Base-by-base conservation (phyloP, 208 protist genomes). In the Herpetomonas samuelpessoai region DNA sequence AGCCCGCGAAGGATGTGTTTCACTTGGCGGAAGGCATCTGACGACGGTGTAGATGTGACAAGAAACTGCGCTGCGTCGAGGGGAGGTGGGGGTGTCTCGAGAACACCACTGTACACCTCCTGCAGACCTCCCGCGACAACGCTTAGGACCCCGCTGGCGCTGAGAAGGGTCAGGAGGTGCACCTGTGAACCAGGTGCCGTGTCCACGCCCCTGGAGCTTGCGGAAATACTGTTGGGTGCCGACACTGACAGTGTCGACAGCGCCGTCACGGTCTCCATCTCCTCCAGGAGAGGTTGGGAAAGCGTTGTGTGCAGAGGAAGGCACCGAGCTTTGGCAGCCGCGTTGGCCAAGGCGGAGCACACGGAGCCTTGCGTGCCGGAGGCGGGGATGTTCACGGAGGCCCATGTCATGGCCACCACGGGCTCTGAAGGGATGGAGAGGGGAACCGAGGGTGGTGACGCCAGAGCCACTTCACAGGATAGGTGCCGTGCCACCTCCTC, bases 51-150 rank as follows among this genome's bases (percentile, higher is more conserved):
- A n/a, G n/a, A n/a, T n/a, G n/a, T n/a, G n/a, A n/a, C n/a, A n/a
- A n/a, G n/a, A n/a, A n/a, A n/a, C n/a, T n/a, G n/a, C n/a, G n/a
- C n/a, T n/a, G n/a, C n/a, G n/a, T n/a, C n/a, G n/a, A n/a, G n/a
- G n/a, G n/a, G n/a, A n/a, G n/a, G n/a, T n/a, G n/a, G n/a, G n/a
- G n/a, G n/a, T n/a, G n/a, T n/a, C n/a, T n/a, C n/a, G n/a, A n/a
- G n/a, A n/a, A n/a, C n/a, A n/a, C n/a, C n/a, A n/a, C n/a, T n/a
- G n/a, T n/a, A n/a, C 22, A 85, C 76, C 66, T 92, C 85, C 51
- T 76, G 78, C 10, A 92, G 67, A 12, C 85, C 85, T 45, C 81
- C 81, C 22, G 77, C 68, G 7, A 88, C 50, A 44, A 79, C 70
- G 62, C 74, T 74, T 26, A 92, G 30, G 7, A 55, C 46, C n/a